A percentile compares a stretch with the other conserved stretches of the same genome.
phyloP scores from a whole-genome alignment of 2,329 filamentous ascomycete species.

The Ascochyta clinopodiicola region DNA sequence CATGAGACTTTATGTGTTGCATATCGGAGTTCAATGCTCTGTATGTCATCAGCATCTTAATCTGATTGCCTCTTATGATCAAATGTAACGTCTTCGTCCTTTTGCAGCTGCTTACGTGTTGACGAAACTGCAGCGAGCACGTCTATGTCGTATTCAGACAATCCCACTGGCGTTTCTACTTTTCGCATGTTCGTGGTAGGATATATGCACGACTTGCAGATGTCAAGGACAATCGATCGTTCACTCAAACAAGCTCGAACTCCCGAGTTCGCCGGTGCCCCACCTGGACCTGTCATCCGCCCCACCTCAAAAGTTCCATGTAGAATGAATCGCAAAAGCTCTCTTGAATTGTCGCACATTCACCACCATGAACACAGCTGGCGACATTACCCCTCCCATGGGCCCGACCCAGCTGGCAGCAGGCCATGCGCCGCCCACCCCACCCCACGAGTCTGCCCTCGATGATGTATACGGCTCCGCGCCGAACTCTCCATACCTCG shows the following conservation, averaged over 20 bases:
- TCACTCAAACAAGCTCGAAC: conserved; percentile 24
- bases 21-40: no score
- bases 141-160: no score
- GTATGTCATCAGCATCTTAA: no score
- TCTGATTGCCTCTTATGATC: no score
- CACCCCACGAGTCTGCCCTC: conserved; percentile 44
- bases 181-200: background rate
- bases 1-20: no score
- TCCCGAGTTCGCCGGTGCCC: conserved; percentile 26
- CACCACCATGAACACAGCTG: conserved; percentile 25
- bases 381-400: conserved; percentile 35
- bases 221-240: background rate
- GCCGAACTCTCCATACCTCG: conserved; percentile 46
- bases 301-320: conserved; percentile 16
- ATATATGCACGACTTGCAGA: background rate
- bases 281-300: conserved; percentile 14
- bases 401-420: conserved; percentile 37
- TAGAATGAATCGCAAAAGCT: background rate
- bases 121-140: no score
- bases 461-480: conserved; percentile 58
- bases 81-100: no score
- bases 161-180: no score
- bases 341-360: background rate
- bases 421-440: conserved; percentile 40
- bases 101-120: no score